Evolutionary conservation across 2,329 filamentous ascomycete species (phyloP).

Genomic region (Aaosphaeria pasadenensis): DNA sequence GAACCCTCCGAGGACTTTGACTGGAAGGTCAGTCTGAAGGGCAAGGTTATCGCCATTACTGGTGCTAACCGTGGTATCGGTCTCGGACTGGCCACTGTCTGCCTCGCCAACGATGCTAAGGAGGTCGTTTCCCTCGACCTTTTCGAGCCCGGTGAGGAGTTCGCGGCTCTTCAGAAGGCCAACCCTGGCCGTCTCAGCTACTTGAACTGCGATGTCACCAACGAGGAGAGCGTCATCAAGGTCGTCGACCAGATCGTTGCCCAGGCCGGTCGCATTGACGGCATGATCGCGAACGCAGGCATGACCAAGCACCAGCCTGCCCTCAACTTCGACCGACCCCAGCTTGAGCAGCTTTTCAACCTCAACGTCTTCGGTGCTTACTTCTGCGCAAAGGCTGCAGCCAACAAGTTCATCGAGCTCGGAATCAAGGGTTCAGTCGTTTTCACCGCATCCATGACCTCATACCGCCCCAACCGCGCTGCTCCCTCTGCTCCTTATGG

Average conservation of each 20-base stretch:
- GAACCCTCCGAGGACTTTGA: constrained; percentile 43
- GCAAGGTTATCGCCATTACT: constrained; percentile 40
- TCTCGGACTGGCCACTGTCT: constrained; percentile 46
- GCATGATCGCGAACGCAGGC: constrained; percentile 52
- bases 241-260: constrained; percentile 48
- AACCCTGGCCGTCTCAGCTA: constrained; percentile 44
- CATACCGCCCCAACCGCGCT: constrained; percentile 49
- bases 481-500: constrained; percentile 51
- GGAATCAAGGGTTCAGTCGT: constrained; percentile 49
- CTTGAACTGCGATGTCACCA: constrained; percentile 49
- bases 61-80: constrained; percentile 38
- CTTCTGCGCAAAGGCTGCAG: constrained; percentile 46
- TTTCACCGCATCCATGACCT: constrained; percentile 51
- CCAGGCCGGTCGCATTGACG: constrained; percentile 48
- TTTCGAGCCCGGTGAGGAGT: constrained; percentile 46
- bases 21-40: constrained; percentile 45
- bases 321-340: constrained; percentile 49
- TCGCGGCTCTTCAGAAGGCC: constrained; percentile 39
- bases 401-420: constrained; percentile 44
- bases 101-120: constrained; percentile 46
- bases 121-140: constrained; percentile 51
- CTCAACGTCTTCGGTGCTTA: constrained; percentile 50
- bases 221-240: constrained; percentile 44
- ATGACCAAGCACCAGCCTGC: constrained; percentile 53
- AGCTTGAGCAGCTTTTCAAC: constrained; percentile 47